Evolutionary conservation across 2,329 filamentous ascomycete species (phyloP).

Genomic region (Hypocreales sp.): DNA sequence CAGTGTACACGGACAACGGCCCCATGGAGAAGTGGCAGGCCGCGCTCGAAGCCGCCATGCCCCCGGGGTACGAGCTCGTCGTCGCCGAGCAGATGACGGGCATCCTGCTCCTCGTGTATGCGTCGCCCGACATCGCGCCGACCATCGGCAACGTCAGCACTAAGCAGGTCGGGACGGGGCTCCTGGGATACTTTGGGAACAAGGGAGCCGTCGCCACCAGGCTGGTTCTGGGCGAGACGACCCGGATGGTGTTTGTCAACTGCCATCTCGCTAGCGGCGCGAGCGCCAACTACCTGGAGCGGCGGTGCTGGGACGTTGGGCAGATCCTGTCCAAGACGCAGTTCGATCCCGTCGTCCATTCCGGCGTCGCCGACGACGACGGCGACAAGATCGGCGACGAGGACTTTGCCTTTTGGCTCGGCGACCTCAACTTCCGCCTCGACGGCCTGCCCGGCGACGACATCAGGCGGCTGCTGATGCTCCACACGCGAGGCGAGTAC

Average conservation of each 20-base stretch:
- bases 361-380: conserved; percentile 50
- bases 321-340: conserved; percentile 64
- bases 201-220: conserved; percentile 80
- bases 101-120: conserved; percentile 71
- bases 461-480: conserved; percentile 66
- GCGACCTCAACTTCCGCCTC: conserved; percentile 87
- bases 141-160: conserved; percentile 73
- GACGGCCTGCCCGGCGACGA: conserved; percentile 82
- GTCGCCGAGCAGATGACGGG: conserved; percentile 78
- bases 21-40: conserved; percentile 68
- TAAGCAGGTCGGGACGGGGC: conserved; percentile 69
- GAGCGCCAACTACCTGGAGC: conserved; percentile 61
- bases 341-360: conserved; percentile 58
- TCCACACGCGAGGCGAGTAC: conserved; percentile 72
- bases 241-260: conserved; percentile 78
- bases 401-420: conserved; percentile 92
- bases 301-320: conserved; percentile 76
- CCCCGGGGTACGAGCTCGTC: conserved; percentile 60
- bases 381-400: conserved; percentile 67
- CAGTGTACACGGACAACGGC: conserved; percentile 54
- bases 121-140: conserved; percentile 57
- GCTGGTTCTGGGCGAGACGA: conserved; percentile 78
- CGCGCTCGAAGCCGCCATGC: conserved; percentile 58
- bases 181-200: conserved; percentile 90
- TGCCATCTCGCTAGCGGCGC: conserved; percentile 80